A percentile compares a stretch with the other conserved stretches of the same genome.
Conservation (phyloP, 805 yeast species). For the Saccharomyces paradoxus region DNA sequence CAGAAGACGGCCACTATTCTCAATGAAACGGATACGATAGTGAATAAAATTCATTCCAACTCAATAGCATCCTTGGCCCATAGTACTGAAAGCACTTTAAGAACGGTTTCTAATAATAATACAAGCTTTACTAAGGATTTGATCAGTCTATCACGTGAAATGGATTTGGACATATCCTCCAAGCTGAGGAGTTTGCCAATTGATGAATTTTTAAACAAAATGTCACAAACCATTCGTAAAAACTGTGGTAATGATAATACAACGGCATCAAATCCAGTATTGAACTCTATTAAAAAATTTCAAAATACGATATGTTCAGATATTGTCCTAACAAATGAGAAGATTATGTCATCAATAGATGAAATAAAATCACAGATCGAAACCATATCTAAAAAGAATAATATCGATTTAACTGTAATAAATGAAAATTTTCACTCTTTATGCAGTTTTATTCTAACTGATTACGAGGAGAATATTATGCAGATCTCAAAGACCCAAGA, state of each 20-base stretch:
- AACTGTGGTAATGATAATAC: not conserved
- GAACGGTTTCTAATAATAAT: not conserved
- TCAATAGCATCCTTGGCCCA: not conserved
- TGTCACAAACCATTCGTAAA: not conserved
- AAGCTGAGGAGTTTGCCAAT: not conserved
- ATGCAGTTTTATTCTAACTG: not conserved
- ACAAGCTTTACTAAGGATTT: not conserved
- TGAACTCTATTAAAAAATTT: not conserved
- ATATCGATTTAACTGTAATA: not conserved
- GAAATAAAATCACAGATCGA: not conserved
- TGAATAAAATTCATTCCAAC: not conserved
- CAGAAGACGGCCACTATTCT: not conserved
- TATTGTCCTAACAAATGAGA: not conserved
- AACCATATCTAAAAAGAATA: not conserved
- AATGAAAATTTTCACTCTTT: not conserved
- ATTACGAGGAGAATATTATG: constrained; percentile 6
- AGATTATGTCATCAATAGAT: not conserved
- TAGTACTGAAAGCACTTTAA: not conserved
- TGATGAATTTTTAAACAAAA: not conserved
- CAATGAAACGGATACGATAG: not conserved
- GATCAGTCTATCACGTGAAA: not conserved
- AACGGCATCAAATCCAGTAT: not conserved
- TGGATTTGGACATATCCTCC: not conserved
- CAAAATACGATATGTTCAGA: not conserved
- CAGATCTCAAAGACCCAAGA: constrained; percentile 14